A percentile compares a stretch with the other conserved stretches of the same genome.
These are phyloP conservation scores for Syzygium aqueum DNA, from an alignment of 345 rosid species.

Conservation along the genomic window DNA sequence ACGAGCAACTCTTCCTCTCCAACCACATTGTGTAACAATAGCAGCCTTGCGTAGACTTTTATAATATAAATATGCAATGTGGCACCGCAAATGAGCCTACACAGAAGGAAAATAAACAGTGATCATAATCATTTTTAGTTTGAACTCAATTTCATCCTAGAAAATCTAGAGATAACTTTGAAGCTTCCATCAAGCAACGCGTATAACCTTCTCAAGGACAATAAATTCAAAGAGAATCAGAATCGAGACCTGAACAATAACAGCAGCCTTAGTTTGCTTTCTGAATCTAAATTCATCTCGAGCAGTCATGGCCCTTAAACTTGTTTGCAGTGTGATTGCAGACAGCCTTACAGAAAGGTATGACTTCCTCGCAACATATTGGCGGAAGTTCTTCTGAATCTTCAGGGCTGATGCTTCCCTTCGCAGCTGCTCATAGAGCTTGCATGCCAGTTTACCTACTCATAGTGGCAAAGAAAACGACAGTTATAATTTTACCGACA, in stretches of 20 bases:
- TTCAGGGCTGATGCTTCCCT: slow-evolving; percentile 84
- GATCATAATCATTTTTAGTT: background rate
- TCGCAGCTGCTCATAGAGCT: slow-evolving; percentile 69
- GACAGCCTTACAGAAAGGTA: slow-evolving; percentile 44
- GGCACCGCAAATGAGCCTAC: slow-evolving; percentile 75
- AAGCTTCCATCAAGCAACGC: background rate
- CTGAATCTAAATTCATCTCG: slow-evolving; percentile 88
- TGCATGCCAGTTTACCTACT: slow-evolving; percentile 78
- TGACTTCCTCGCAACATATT: slow-evolving; percentile 53
- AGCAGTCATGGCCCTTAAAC: slow-evolving; percentile 91
- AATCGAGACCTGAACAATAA: slow-evolving; percentile 61
- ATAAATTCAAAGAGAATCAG: slow-evolving; percentile 8
- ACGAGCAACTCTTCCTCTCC: slow-evolving; percentile 92
- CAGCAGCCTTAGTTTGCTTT: slow-evolving; percentile 91
- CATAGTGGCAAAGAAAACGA: background rate
- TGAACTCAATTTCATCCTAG: background rate
- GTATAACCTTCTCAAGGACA: slow-evolving; percentile 1
- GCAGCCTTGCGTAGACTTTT: slow-evolving; percentile 79
- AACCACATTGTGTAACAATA: slow-evolving; percentile 77
- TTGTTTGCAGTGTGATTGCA: slow-evolving; percentile 70
- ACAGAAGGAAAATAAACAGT: slow-evolving; percentile 7
- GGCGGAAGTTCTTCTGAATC: slow-evolving; percentile 81
- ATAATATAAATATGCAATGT: slow-evolving; percentile 61
- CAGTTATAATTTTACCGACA: background rate
- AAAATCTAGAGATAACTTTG: background rate